Evolutionary conservation across 2,329 filamentous ascomycete species (phyloP), one percentile per base, ranked within the genome.

Genomic region (Aotearoamyces nothofagi): DNA sequence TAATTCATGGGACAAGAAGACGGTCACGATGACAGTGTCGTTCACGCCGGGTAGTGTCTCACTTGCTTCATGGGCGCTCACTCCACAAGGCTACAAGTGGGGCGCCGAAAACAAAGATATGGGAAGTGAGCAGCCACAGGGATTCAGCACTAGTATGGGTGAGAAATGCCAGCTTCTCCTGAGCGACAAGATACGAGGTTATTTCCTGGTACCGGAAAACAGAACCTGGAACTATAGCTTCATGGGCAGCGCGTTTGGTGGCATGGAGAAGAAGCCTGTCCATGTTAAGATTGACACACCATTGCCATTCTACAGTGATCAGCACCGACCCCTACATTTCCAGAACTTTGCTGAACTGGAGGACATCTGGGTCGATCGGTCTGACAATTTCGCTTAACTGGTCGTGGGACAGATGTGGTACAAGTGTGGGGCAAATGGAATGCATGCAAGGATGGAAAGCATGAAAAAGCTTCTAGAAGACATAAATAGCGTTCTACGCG

Each of bases 21-120:
- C 83, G 0, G 73, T 94, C 32, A 94, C 84, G 1, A 86, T 98
- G 58, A 86, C 86, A 3, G 87, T 96, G 5, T 83, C 84, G 12
- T 96, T 98, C 58, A 96, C 90, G 0, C 90, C 90, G 1, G 90
- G 90, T 36, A 94, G 86, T 28, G 90, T 98, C 11, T 94, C 87
- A 3, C 66, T 98, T 28, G 81, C 83, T 5, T 86, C 90, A 1
- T 98, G 87, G 84, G 78, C 79, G 4, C 69, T 98, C 22, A 94
- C 83, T 2, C 86, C 90, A 2, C 64, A 78, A 38, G 90, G 90
- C 29, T 94, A 92, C 62, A 87, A 87, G 54, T 98, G 92, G 90
- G 90, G 90, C 39, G 83, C 75, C 2, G 82, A 94, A 50, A 98
- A 98, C 66, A 87, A 78, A 56, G 92, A 98, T 56, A 72, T 75